Base-by-base conservation (phyloP, 345 rosid genomes). In the Arabidopsis thaliana region DNA sequence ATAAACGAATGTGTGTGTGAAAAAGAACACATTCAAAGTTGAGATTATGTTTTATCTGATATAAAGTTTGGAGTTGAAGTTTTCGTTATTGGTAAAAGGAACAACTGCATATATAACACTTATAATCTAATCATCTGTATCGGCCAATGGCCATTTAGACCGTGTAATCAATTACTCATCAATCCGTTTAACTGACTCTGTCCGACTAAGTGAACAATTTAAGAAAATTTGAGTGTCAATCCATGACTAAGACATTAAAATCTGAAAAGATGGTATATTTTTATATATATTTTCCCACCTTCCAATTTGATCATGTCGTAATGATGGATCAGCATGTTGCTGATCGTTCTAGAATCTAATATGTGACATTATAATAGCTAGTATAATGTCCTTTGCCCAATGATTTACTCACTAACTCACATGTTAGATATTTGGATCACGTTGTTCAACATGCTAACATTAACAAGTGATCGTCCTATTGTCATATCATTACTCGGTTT, bases 261-360 rank as follows among this genome's bases (percentile, higher is more conserved):
- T 1, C 1, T 25, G 28, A 25, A 25, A 28, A 28, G 32, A 28
- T 28, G 32, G 32, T 28, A 28, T 28, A 6, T 58, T 33, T 40
- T 23, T 36, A 2, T 55, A 5, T 36, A 2, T 55, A 5, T 14
- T 25, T 33, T 3, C 10, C 13, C 12, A 37, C 40, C 22, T 46
- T 64, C 48, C 24, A 16, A 0, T 30, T 75, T 49, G 45, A 58
- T 58, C 52, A 66, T 66, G 78, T 38, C 60, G 34, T 60, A 50
- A 75, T 75, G 69, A 75, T 75, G 69, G 63, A 60, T 41, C 63
- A 67, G 62, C 79, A 75, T 67, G 67, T 25, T 50, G 46, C 14
- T 51, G 16, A 60, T 41, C n/a, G 16, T 55, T 23, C 49, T n/a
- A 23, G 6, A 8, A 34, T 33, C 55, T 44, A 40, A 28, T 58